phyloP scores from a whole-genome alignment of 345 rosid species.

The Hibiscus mutabilis region DNA sequence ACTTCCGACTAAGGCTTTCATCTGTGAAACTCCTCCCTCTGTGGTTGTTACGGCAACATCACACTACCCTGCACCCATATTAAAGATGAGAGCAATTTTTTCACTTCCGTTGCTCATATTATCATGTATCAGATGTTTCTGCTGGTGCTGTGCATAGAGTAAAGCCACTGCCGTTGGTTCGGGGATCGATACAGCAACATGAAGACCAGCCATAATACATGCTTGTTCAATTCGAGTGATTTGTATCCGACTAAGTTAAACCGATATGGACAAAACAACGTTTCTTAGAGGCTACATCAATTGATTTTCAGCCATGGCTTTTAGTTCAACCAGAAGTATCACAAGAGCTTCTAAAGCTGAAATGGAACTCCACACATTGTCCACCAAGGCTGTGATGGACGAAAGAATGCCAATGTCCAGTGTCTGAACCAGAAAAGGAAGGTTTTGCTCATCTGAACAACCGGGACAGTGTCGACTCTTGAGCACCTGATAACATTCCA shows the following conservation, averaged over 20 bases:
- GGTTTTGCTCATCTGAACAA: slow-evolving; percentile 63
- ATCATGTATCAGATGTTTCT: slow-evolving; percentile 38
- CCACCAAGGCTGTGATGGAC: slow-evolving; percentile 75
- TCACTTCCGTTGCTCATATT: slow-evolving; percentile 77
- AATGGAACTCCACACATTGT: slow-evolving; percentile 74
- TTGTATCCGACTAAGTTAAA: slow-evolving; percentile 75
- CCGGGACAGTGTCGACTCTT: too few relatives aligned
- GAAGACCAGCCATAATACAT: slow-evolving; percentile 90
- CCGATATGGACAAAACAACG: slow-evolving; percentile 72
- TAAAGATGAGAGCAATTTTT: slow-evolving; percentile 75
- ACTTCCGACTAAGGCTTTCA: slow-evolving; percentile 51
- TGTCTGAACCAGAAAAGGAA: slow-evolving; percentile 83
- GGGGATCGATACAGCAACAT: slow-evolving; percentile 69
- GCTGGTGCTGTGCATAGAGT: slow-evolving; percentile 88
- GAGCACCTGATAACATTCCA: too few relatives aligned
- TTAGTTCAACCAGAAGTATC: slow-evolving; percentile 56
- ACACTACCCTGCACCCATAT: slow-evolving; percentile 81
- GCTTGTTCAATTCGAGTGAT: slow-evolving; percentile 69
- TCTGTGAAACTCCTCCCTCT: slow-evolving; percentile 87
- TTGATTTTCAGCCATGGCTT: slow-evolving; percentile 64
- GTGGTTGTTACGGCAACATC: slow-evolving; percentile 77
- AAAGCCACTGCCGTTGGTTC: slow-evolving; percentile 82
- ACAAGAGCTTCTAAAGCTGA: slow-evolving; percentile 83
- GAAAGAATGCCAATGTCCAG: slow-evolving; percentile 58
- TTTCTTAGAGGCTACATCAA: slow-evolving; percentile 63